phyloP scores from a whole-genome alignment of 176 grass and related monocot genomes.

The Oryza nivara region DNA sequence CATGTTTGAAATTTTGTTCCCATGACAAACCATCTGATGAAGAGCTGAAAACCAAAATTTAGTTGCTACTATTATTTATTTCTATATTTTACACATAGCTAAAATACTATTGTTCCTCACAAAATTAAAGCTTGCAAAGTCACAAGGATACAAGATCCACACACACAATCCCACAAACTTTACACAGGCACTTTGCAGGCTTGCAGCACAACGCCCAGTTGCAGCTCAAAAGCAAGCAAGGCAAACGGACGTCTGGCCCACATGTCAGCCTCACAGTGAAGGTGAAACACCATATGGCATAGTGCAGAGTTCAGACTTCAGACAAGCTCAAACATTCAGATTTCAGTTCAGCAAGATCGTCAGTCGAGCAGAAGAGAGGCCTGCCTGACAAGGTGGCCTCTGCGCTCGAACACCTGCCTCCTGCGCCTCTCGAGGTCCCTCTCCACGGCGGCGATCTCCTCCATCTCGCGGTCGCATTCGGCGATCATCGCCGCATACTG shows the following conservation, averaged over 20 bases:
- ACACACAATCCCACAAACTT: neutral
- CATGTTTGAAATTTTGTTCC: too few relatives aligned
- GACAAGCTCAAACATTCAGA: neutral
- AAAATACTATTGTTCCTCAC: neutral
- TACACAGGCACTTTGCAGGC: neutral
- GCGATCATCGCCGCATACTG: conserved; percentile 3
- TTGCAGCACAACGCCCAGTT: neutral
- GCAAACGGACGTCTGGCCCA: neutral
- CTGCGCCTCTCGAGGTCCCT: conserved; percentile 32
- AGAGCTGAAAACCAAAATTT: too few relatives aligned
- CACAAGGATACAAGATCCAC: neutral
- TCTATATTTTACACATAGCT: neutral
- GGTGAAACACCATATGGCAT: neutral
- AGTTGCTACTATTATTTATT: too few relatives aligned
- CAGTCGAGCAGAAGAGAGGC: neutral
- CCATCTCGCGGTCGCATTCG: conserved; percentile 23
- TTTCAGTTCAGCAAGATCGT: neutral
- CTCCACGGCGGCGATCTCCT: conserved; percentile 9
- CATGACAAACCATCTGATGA: too few relatives aligned
- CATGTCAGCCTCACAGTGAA: neutral
- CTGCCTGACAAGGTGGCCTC: conserved; percentile 1
- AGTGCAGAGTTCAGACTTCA: neutral
- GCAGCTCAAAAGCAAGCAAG: neutral
- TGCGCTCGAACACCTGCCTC: conserved; percentile 24
- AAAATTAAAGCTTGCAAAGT: neutral